These are phyloP conservation scores for Allomyces macrogynus DNA, from an alignment of 192 early-diverging fungal genomes.

Conservation along the genomic window DNA sequence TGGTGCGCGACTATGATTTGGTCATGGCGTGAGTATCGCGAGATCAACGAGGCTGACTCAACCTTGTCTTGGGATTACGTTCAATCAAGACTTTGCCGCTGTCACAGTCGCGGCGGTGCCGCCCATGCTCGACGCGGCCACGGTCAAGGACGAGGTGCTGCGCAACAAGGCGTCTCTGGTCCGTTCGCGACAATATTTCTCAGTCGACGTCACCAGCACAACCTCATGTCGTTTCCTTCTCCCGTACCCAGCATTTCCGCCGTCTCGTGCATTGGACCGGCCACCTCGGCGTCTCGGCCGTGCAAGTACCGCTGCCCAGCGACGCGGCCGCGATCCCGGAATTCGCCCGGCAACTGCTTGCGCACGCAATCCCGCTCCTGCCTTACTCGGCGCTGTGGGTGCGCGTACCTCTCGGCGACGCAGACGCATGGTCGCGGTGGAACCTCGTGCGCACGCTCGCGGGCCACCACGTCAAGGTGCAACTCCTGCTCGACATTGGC, in stretches of 20 bases:
- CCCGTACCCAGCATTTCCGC: not conserved
- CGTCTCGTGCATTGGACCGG: conserved; percentile 26
- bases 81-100: not conserved
- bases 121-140: not conserved
- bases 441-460: conserved; percentile 49
- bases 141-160: not conserved
- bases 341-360: conserved; percentile 28
- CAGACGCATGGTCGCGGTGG: conserved; percentile 51
- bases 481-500: conserved; percentile 24
- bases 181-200: not conserved
- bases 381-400: conserved; percentile 26
- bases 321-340: conserved; percentile 18
- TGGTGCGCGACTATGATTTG: too few species aligned
- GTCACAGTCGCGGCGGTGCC: not conserved
- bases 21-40: too few species aligned
- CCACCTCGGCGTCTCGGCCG: conserved; percentile 40
- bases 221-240: not conserved
- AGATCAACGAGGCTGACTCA: too few species aligned
- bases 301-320: conserved; percentile 27
- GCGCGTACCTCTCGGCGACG: conserved; percentile 20
- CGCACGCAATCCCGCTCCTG: conserved; percentile 8
- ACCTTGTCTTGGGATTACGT: too few species aligned
- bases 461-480: conserved; percentile 38
- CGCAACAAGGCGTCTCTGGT: not conserved
- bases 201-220: not conserved